Evolutionary conservation across 2,329 filamentous ascomycete genomes (phyloP).

Genomic region (Podosphaera fusca): DNA sequence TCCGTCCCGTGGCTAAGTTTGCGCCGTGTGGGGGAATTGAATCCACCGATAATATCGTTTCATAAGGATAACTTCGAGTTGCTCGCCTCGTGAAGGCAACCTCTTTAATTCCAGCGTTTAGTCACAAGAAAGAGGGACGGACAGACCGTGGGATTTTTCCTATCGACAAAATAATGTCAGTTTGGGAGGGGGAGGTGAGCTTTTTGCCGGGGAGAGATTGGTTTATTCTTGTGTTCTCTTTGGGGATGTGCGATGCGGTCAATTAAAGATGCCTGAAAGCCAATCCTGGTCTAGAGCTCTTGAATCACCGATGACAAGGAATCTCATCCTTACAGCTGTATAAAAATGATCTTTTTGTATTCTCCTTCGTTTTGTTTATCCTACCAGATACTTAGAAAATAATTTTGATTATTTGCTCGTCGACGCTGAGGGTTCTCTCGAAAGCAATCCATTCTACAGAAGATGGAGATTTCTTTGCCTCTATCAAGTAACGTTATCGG

Average conservation of each 20-base stretch:
- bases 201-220: neutral
- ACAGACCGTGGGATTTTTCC: neutral
- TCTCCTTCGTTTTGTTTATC: neutral
- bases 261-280: neutral
- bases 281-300: neutral
- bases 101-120: neutral
- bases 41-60: neutral
- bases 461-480: no score
- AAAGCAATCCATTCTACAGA: no score
- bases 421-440: no score
- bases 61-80: neutral
- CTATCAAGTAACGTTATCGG: no score
- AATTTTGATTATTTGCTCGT: no score
- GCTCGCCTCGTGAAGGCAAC: neutral
- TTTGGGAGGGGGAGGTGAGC: neutral
- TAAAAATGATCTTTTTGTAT: neutral
- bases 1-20: conserved; percentile 1
- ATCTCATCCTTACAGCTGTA: neutral
- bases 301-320: neutral
- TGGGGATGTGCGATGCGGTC: neutral
- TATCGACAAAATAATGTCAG: no score
- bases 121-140: neutral
- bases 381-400: no score
- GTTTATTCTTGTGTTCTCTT: neutral
- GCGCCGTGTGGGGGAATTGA: neutral